phyloP scores from a whole-genome alignment of 495 filamentous ascomycete genomes.

The Pyronema domesticum region DNA sequence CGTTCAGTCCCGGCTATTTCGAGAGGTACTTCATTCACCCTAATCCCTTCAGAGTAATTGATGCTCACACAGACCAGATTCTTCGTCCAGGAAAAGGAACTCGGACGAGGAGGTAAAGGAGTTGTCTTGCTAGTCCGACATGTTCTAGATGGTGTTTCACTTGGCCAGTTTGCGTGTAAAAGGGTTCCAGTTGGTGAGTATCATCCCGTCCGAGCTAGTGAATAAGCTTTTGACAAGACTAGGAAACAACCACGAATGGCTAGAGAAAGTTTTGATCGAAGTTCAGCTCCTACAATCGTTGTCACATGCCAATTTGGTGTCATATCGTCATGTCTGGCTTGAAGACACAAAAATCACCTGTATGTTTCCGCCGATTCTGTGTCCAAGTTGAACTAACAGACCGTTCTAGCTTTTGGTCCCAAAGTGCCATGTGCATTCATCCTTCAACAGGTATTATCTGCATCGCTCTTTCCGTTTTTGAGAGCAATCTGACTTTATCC shows the following conservation, averaged over 20 bases:
- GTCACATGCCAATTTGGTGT: conserved; percentile 88
- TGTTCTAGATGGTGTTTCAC: conserved; percentile 65
- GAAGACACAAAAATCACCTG: conserved; percentile 66
- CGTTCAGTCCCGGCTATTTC: conserved; percentile 86
- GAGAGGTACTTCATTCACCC: conserved; percentile 30
- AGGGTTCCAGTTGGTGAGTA: conserved; percentile 62
- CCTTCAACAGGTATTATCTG: conserved; percentile 47
- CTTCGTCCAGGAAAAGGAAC: conserved; percentile 69
- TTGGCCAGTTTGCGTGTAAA: conserved; percentile 92
- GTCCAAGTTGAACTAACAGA: neutral
- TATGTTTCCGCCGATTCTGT: conserved; percentile 7
- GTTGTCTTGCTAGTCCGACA: conserved; percentile 85
- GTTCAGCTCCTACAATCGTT: conserved; percentile 82
- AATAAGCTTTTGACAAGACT: neutral
- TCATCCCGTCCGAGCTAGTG: neutral
- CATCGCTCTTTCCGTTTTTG: neutral
- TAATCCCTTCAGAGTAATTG: neutral
- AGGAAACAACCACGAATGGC: conserved; percentile 81
- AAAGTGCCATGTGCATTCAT: conserved; percentile 93
- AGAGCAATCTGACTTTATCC: neutral
- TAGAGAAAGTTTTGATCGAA: conserved; percentile 83
- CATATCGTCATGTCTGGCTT: conserved; percentile 92
- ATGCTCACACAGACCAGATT: conserved; percentile 30
- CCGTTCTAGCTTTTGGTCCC: conserved; percentile 50
- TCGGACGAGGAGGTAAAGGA: conserved; percentile 83